Conservation (phyloP, 2,329 filamentous ascomycete species). For the Trichophyton verrucosum region DNA sequence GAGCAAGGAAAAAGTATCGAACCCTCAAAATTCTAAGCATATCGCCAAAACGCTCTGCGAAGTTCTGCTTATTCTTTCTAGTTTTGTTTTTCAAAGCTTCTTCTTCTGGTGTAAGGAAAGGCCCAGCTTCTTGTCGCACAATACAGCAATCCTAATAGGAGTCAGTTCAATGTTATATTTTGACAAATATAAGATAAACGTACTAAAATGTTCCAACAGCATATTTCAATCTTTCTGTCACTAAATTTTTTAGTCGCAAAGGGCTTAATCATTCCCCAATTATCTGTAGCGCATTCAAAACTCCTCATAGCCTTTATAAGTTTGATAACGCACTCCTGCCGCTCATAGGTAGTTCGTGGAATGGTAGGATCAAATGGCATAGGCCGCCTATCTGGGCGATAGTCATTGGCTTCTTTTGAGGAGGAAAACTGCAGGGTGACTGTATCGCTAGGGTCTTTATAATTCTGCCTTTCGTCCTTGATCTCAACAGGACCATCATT, state of each 20-base stretch:
- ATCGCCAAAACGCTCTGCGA: slow-evolving; percentile 13
- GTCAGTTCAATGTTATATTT: not conserved
- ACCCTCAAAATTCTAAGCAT: slow-evolving; percentile 16
- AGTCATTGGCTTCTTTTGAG: slow-evolving; percentile 15
- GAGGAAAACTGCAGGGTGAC: slow-evolving; percentile 13
- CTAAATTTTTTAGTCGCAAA: slow-evolving; percentile 20
- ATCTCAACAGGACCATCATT: not conserved
- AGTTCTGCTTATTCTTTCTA: slow-evolving; percentile 6
- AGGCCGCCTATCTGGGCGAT: slow-evolving; percentile 7
- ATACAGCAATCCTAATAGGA: slow-evolving; percentile 17
- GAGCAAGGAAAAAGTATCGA: not conserved
- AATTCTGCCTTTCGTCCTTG: not conserved
- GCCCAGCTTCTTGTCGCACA: slow-evolving; percentile 17
- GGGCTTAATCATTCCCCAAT: slow-evolving; percentile 22
- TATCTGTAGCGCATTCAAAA: slow-evolving; percentile 20
- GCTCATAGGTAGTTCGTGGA: slow-evolving; percentile 15
- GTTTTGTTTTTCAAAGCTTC: slow-evolving; percentile 17
- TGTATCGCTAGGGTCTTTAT: not conserved
- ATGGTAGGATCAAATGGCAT: slow-evolving; percentile 18
- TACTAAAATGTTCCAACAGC: slow-evolving; percentile 25
- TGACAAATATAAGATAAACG: not conserved
- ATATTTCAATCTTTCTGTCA: slow-evolving; percentile 19
- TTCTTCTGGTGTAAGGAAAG: slow-evolving; percentile 18
- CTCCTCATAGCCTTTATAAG: slow-evolving; percentile 25
- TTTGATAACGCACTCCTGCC: slow-evolving; percentile 19